A percentile compares a stretch with the other conserved stretches of the same genome.
Evolutionary conservation across 805 yeast species (phyloP).

Genomic region (Ogataea wickerhamii): DNA sequence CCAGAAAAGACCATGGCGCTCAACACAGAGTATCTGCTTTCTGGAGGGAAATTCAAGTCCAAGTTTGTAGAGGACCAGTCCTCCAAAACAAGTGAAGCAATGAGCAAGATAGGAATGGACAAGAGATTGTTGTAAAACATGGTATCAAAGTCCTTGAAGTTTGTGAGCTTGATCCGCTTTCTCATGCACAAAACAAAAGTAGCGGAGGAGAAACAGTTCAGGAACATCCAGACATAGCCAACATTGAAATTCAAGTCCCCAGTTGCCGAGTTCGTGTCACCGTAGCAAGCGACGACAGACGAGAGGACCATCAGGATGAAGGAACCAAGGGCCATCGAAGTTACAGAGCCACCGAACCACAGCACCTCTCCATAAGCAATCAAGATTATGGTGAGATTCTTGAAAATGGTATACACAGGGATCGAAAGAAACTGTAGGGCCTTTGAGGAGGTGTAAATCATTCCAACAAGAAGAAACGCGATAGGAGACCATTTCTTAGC

Average conservation of each 20-base stretch:
- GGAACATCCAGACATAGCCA: constrained; percentile 96
- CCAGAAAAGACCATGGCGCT: constrained; percentile 90
- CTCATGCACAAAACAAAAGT: constrained; percentile 92
- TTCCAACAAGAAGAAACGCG: constrained; percentile 78
- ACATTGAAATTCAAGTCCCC: constrained; percentile 45
- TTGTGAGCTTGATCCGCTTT: constrained; percentile 95
- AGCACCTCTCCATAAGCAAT: constrained; percentile 98
- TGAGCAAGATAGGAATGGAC: constrained; percentile 82
- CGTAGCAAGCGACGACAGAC: constrained; percentile 92
- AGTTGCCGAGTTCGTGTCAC: constrained; percentile 45
- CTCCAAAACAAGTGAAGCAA: constrained; percentile 75
- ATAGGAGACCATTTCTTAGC: constrained; percentile 96
- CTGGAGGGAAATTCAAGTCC: constrained; percentile 72
- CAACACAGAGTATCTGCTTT: constrained; percentile 61
- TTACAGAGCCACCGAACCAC: constrained; percentile 93
- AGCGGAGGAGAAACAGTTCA: constrained; percentile 93
- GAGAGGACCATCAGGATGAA: constrained; percentile 91
- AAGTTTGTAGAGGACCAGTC: constrained; percentile 90
- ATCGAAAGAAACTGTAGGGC: constrained; percentile 88
- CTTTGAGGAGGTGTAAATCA: constrained; percentile 96
- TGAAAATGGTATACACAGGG: constrained; percentile 97
- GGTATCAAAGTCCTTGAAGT: constrained; percentile 95
- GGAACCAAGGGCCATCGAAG: constrained; percentile 85
- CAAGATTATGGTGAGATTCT: constrained; percentile 91
- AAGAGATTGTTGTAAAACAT: constrained; percentile 96